phyloP scores from a whole-genome alignment of 2,329 filamentous ascomycete genomes.

The Lachnellula subtilissima region DNA sequence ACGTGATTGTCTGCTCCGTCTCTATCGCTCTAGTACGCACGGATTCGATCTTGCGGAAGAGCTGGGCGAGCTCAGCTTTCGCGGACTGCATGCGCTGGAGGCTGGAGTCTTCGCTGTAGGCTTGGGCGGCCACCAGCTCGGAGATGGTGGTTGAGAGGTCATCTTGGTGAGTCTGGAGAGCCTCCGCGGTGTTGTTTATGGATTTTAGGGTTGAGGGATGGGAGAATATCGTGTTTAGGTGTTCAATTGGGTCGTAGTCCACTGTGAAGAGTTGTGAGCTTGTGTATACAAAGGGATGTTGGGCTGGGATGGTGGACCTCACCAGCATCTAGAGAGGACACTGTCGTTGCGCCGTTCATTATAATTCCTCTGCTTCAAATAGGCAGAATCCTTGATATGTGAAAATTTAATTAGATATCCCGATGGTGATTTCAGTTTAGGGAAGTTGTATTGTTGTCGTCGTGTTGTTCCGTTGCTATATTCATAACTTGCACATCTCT shows the following conservation, averaged over 20 bases:
- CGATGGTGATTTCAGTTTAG: no score
- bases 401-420: no score
- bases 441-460: background rate
- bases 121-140: conserved; percentile 67
- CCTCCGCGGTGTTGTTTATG: conserved; percentile 67
- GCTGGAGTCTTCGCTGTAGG: conserved; percentile 79
- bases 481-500: conserved; percentile 15
- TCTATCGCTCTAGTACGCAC: conserved; percentile 84
- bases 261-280: conserved; percentile 38
- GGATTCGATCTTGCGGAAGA: conserved; percentile 92
- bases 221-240: conserved; percentile 90
- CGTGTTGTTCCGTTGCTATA: background rate
- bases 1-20: conserved; percentile 93
- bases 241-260: conserved; percentile 88
- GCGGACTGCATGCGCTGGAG: conserved; percentile 88
- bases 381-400: background rate
- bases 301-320: conserved; percentile 11
- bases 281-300: conserved; percentile 1
- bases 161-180: conserved; percentile 72
- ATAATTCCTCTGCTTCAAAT: conserved; percentile 7
- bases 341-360: conserved; percentile 30
- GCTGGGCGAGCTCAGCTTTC: conserved; percentile 79
- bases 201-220: conserved; percentile 80
- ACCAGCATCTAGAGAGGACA: conserved; percentile 32
- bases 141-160: conserved; percentile 76